Conservation (phyloP, 2,329 filamentous ascomycete genomes). For the Fusarium sublunatum region DNA sequence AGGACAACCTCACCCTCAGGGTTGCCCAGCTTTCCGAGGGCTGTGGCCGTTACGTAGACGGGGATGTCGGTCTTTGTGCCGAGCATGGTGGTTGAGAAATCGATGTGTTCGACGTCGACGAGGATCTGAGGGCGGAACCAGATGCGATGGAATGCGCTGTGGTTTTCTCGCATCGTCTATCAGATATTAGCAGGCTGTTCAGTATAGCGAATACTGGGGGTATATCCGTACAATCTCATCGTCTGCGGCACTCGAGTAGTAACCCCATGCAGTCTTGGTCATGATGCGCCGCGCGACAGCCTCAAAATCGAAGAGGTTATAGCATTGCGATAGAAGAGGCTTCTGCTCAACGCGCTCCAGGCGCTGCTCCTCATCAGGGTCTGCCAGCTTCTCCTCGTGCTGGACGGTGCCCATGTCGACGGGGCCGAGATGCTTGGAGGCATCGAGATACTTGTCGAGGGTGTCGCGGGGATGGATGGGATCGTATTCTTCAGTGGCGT, state of each 20-base stretch:
- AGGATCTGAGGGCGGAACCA: conserved; percentile 94
- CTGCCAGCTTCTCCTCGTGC: conserved; percentile 76
- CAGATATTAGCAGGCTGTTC: conserved; percentile 13
- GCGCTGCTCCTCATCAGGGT: conserved; percentile 69
- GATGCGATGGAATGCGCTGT: conserved; percentile 94
- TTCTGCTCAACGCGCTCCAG: conserved; percentile 79
- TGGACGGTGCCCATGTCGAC: conserved; percentile 89
- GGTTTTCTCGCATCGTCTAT: conserved; percentile 94
- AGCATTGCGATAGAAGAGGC: conserved; percentile 87
- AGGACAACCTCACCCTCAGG: conserved; percentile 94
- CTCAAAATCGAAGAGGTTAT: conserved; percentile 96
- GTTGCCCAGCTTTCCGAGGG: conserved; percentile 92
- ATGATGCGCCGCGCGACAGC: conserved; percentile 88
- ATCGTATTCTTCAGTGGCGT: conserved; percentile 91
- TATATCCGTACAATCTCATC: conserved; percentile 56
- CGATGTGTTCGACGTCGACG: conserved; percentile 87
- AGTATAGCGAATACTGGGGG: background rate
- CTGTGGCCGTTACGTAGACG: conserved; percentile 96
- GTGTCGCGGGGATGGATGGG: conserved; percentile 91
- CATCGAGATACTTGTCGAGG: conserved; percentile 83
- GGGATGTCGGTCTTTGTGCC: conserved; percentile 85
- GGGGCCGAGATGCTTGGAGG: conserved; percentile 86
- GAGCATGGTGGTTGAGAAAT: conserved; percentile 93
- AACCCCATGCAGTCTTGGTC: conserved; percentile 97
- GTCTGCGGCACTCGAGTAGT: conserved; percentile 89